Base-by-base conservation (phyloP, 176 grass and related monocot genomes). In the Raddia distichophylla region DNA sequence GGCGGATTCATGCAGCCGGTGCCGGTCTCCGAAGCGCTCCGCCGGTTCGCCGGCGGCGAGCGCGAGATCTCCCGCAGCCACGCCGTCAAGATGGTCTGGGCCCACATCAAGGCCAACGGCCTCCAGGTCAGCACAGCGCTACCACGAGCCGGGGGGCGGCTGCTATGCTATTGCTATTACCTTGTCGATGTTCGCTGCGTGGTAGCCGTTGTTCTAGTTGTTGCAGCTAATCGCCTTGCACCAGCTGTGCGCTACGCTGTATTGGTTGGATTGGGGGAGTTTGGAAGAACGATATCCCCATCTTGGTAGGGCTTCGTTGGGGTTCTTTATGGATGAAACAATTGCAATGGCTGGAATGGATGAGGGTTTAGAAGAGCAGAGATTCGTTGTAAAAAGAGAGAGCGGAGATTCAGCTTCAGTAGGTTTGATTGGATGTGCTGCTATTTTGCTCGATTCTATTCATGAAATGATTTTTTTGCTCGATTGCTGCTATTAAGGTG, bases 51-150 rank as follows among this genome's bases (percentile, higher is more conserved):
- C 68, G 96, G 94, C 32, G 90, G 89, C 64, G 40, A 3, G 46
- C 42, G 73, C 19, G 87, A 91, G 87, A 79, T 95, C 68, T 93
- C 96, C 59, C 96, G 93, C 64, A 0, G 69, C 71, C 27, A 71
- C 54, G 92, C 49, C 63, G 0, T 88, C 43, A 93, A 91, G 91
- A 83, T 91, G 82, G 20, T 99, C 84, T 99, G 96, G 96, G 83
- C 61, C 4, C 83, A 99, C 76, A 90, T 99, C 96, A 99, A 99
- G 89, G 64, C 76, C 27, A 63, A 91, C 7, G 60, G 66, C 27
- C 96, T 99, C 52, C 96, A 99, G 96, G 96, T 99, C 49, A 81
- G 17, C 3, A 2, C 79, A 9, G 18, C 60, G 10, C 69, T 34
- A 18, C 44, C 35, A n/a, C 62, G 7, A 4, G 12, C 15, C 7